Percentiles rank a stretch among this genome's conserved stretches.
Conservation (phyloP, 192 early-diverging fungal genomes). For the Mortierella claussenii region DNA sequence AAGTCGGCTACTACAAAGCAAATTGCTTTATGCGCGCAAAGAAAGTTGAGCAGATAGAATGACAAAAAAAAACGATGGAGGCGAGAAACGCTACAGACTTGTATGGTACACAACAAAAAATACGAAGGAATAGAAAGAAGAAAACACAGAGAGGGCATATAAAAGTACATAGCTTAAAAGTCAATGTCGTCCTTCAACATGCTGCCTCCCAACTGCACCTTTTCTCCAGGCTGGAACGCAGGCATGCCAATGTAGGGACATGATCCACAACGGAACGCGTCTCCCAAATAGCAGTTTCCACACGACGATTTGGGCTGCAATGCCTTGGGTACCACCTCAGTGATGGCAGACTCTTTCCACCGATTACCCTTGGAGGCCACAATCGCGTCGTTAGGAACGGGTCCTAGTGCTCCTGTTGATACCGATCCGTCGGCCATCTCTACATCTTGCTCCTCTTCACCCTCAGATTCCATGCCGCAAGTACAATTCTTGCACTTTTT, state of each 20-base stretch:
- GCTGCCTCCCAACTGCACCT: conserved; percentile 87
- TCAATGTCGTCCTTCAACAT: conserved; percentile 76
- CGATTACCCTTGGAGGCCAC: conserved; percentile 46
- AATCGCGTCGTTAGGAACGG: conserved; percentile 59
- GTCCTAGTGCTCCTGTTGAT: conserved; percentile 35
- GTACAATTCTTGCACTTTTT: conserved; percentile 99
- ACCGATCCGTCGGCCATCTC: conserved; percentile 42
- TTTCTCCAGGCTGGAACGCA: conserved; percentile 94
- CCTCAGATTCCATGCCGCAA: conserved; percentile 81
- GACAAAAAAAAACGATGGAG: not conserved
- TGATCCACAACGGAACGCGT: conserved; percentile 95
- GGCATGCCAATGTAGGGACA: conserved; percentile 99
- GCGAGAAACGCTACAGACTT: no score
- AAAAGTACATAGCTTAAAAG: no score
- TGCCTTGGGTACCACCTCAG: conserved; percentile 61
- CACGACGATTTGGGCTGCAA: conserved; percentile 69
- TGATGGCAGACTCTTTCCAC: conserved; percentile 50
- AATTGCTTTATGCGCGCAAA: no score
- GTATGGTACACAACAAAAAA: no score
- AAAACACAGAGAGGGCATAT: no score
- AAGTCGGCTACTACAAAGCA: not conserved
- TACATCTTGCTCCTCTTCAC: conserved; percentile 66
- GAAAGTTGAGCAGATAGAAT: not conserved
- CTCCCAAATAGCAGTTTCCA: conserved; percentile 88
- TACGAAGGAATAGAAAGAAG: not conserved